A percentile compares a stretch with the other conserved stretches of the same genome.
Evolutionary conservation across 2,329 filamentous ascomycete species (phyloP).

Genomic region (Curvularia verruculosa): DNA sequence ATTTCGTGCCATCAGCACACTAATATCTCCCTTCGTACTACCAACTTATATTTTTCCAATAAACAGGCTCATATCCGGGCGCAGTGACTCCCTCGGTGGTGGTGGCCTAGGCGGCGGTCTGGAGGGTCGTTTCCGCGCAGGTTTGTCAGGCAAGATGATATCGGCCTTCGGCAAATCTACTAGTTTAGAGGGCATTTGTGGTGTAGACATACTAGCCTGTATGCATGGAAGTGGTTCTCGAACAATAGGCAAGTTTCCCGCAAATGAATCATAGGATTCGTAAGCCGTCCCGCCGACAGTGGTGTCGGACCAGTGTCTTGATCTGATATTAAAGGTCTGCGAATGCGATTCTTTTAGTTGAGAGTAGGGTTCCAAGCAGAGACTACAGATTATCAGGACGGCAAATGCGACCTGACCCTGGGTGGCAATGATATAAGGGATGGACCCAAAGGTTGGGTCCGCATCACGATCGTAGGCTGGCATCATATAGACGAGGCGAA

Average conservation of each 20-base stretch:
- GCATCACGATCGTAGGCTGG: slow-evolving; percentile 14
- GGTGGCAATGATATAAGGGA: slow-evolving; percentile 32
- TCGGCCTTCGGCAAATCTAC: slow-evolving; percentile 4
- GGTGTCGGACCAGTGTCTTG: slow-evolving; percentile 25
- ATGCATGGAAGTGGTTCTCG: slow-evolving; percentile 23
- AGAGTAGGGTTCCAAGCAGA: slow-evolving; percentile 27
- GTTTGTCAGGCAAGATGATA: slow-evolving; percentile 22
- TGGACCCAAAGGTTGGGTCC: slow-evolving; percentile 26
- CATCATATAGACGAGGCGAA: slow-evolving; percentile 29
- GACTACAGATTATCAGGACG: slow-evolving; percentile 30
- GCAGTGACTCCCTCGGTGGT: slow-evolving; percentile 26
- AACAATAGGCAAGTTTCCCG: slow-evolving; percentile 10
- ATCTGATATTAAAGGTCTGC: slow-evolving; percentile 11
- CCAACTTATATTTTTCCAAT: slow-evolving; percentile 10
- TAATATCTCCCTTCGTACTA: not conserved
- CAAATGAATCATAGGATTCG: slow-evolving; percentile 17
- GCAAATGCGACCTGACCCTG: slow-evolving; percentile 33
- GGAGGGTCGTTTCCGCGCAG: slow-evolving; percentile 10
- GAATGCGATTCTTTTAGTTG: slow-evolving; percentile 10
- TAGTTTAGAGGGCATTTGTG: slow-evolving; percentile 9
- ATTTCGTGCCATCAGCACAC: not conserved
- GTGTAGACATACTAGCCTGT: slow-evolving; percentile 26
- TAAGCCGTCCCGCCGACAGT: slow-evolving; percentile 31
- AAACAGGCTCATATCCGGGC: slow-evolving; percentile 34
- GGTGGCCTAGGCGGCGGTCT: slow-evolving; percentile 27